Evolutionary conservation across 208 protist genomes (phyloP), one percentile per base, ranked within the genome.

Genomic region (Trypanosoma avium): DNA sequence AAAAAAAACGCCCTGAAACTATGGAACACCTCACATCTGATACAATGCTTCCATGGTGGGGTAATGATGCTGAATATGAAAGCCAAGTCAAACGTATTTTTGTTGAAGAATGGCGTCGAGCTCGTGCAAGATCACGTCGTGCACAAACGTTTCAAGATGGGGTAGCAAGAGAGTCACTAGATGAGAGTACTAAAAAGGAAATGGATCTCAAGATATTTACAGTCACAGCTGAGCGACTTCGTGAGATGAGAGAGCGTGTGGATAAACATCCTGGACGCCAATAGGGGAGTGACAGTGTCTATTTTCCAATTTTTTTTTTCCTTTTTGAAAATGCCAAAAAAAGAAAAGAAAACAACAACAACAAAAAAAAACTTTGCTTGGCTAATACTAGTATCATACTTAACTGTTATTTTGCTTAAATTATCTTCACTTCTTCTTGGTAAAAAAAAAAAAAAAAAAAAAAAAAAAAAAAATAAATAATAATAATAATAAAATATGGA

Each of bases 41-140:
- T 58, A 95, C 89, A 26, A 92, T 95, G 83, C 75, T 91, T 36
- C 89, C 89, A 24, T 95, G 89, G 86, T 95, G 89, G 86, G 86
- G 86, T 35, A 93, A 95, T 68, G 89, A 92, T 50, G 78, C 63
- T 10, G 86, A 92, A 70, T 95, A 95, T 54, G 89, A 95, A 65
- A 85, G 77, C 48, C 84, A 92, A 62, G 89, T 95, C 12, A 95
- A 95, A 70, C 83, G 89, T 40, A 91, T 92, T 63, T 95, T 92
- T 73, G 81, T 95, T 29, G 85, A 93, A 43, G 83, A 95, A 64
- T 95, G 89, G 89, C 74, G 84, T 40, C 78, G 80, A 26, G 85
- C 85, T 2, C 71, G 85, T 27, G 77, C 84, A 30, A 79, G 70
- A 35, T 88, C 89, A 17, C 85, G 82, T 24, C 72, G 82, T 26